Base-by-base conservation (phyloP, 176 grass and related monocot species). In the Oryza coarctata region DNA sequence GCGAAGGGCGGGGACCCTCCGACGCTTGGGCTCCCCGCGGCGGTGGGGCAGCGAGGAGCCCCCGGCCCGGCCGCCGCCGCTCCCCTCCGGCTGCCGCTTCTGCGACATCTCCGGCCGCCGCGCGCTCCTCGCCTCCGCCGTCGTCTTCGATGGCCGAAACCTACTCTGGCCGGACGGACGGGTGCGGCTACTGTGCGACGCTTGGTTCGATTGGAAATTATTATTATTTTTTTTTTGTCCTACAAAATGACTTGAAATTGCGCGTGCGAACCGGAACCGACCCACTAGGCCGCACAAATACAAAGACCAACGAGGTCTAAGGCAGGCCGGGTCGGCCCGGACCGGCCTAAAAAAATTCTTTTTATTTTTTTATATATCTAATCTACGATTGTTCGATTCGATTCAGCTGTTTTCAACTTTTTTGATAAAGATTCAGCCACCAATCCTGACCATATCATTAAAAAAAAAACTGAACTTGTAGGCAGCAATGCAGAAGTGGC, bases 81-180 rank as follows among this genome's bases (percentile, higher is more conserved):
- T 35, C 83, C 86, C 92, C 3, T 94, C 89, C 52, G 86, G 92
- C 68, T 89, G 92, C 83, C 92, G 78, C 89, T 94, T 94, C 86
- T 91, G 92, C 72, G 92, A 89, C 92, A 94, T 94, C 79, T 49
- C 55, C 50, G 64, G 7, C 55, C 52, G 57, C 27, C 60, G 10
- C 29, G 27, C 89, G 70, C 71, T 33, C 78, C 77, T 71, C 65
- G 60, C 73, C 50, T 66, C 22, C 40, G 15, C 9, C 50, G 60
- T 44, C 20, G 18, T 55, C 50, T 52, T 71, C 39, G 65, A 72
- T 26, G 52, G 87, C 76, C 65, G 71, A 31, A 33, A 76, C 82
- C 82, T 77, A 76, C 77, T 4, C 35, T 8, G 52, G 64, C 76
- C 87, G 76, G 33, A 44, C 35, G 38, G 44, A 61, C 33, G 8